Evolutionary conservation across 306 rosid genomes (phyloP).

Genomic region (Prunus kanzakura): DNA sequence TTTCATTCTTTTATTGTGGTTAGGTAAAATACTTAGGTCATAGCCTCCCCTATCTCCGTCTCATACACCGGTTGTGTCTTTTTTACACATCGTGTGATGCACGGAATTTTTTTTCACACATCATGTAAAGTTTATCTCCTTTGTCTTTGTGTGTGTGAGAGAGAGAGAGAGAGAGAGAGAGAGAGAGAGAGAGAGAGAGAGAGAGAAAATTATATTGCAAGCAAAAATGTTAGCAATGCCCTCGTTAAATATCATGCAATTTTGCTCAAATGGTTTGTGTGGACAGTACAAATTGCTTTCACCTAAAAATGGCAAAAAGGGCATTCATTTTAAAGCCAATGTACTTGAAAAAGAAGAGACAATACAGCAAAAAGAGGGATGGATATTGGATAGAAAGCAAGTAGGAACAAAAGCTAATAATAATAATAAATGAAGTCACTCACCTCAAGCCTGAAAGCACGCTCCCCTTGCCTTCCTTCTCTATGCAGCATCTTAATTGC

Average conservation of each 20-base stretch:
- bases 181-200: too few species aligned
- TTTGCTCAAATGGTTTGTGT: background rate
- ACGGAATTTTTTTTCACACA: too few species aligned
- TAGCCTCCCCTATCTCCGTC: background rate
- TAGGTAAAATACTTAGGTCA: background rate
- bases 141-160: too few species aligned
- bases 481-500: constrained; percentile 68
- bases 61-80: too few species aligned
- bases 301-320: constrained; percentile 12
- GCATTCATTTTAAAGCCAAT: too few species aligned
- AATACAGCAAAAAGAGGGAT: constrained; percentile 1
- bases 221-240: background rate
- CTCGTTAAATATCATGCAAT: background rate
- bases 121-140: too few species aligned
- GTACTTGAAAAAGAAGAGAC: background rate
- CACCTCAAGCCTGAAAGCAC: constrained; percentile 94
- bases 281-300: constrained; percentile 1
- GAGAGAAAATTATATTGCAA: background rate
- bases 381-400: constrained; percentile 2
- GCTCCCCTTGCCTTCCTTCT: constrained; percentile 90
- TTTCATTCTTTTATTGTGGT: background rate
- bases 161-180: background rate
- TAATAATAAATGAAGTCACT: constrained; percentile 40
- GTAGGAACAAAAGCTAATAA: constrained; percentile 22
- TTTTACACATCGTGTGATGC: too few species aligned